Evolutionary conservation across 306 rosid genomes (phyloP).

Genomic region (Begonia fuchsioides): DNA sequence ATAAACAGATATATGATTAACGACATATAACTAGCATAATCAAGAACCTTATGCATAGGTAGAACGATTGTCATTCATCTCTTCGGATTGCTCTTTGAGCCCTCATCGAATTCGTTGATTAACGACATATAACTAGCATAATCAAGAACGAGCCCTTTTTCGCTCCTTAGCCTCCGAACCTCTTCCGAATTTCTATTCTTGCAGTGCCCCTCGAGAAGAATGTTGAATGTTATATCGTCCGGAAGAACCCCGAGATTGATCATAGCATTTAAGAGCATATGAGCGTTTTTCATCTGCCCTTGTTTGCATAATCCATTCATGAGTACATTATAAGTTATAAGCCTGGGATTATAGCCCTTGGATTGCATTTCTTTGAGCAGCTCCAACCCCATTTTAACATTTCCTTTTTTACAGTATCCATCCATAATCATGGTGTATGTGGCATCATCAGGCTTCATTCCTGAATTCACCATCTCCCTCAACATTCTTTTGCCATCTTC

Average conservation of each 20-base stretch:
- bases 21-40: conserved; percentile 56
- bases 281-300: conserved; percentile 93
- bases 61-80: conserved; percentile 21
- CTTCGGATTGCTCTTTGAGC: conserved; percentile 25
- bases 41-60: conserved; percentile 17
- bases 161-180: conserved; percentile 27
- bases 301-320: conserved; percentile 79
- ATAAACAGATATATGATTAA: too few species aligned
- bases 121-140: conserved; percentile 59
- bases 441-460: conserved; percentile 59
- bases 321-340: conserved; percentile 77
- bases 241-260: conserved; percentile 65
- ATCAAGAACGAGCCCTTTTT: conserved; percentile 62
- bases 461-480: conserved; percentile 59
- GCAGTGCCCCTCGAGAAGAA: conserved; percentile 79
- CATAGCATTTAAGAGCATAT: conserved; percentile 76
- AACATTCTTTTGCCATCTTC: conserved; percentile 39
- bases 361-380: conserved; percentile 68
- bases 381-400: conserved; percentile 53
- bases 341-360: conserved; percentile 41
- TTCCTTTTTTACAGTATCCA: conserved; percentile 62
- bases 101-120: conserved; percentile 28
- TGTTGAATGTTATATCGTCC: conserved; percentile 72
- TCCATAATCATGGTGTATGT: conserved; percentile 68
- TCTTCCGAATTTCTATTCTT: conserved; percentile 39